Evolutionary conservation across 1,139 yeast genomes (phyloP), one percentile per base, ranked within the genome.

Genomic region (Debaryomyces sp.): DNA sequence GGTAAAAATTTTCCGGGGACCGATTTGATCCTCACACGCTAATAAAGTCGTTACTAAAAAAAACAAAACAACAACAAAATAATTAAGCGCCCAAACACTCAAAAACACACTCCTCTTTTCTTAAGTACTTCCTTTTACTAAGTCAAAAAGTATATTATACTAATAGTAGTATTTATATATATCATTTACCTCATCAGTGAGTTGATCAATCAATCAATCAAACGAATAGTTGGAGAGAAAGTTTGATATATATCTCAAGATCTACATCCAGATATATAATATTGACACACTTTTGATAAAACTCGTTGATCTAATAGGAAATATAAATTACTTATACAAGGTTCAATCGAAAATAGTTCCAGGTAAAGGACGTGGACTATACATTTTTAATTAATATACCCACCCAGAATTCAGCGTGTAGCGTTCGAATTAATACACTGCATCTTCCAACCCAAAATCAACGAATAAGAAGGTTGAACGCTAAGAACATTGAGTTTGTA

Each of bases 91-190:
- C 38, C 38, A 21, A 35, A 35, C 26, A 35, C 26, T 32, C 38
- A 35, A 35, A 35, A 35, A 35, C 38, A 35, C 38, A 35, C 38
- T 35, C 38, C 38, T 35, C 38, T 35, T 35, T 35, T 35, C 38
- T 35, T 22, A 35, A 35, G 21, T 22, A 35, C 26, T 22, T 35
- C 38, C 13, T 21, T n/a, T 34, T 35, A 35, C 22, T 21, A 35
- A 10, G 38, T 21, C 38, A 22, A 35, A 35, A 35, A 35, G 38
- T 35, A 35, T 21, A 35, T 35, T 35, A 35, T 35, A 35, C 38
- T 35, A 35, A 12, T 12, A 35, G 12, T 12, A 21, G n/a, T 35
- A 35, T 22, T 35, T 21, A 35, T 21, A 21, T 35, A 35, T n/a
- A n/a, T n/a, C n/a, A n/a, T n/a, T 35, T 35, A 21, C 26, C 27